phyloP scores from a whole-genome alignment of 78 protist species.

The Capsaspora owczarzaki region DNA sequence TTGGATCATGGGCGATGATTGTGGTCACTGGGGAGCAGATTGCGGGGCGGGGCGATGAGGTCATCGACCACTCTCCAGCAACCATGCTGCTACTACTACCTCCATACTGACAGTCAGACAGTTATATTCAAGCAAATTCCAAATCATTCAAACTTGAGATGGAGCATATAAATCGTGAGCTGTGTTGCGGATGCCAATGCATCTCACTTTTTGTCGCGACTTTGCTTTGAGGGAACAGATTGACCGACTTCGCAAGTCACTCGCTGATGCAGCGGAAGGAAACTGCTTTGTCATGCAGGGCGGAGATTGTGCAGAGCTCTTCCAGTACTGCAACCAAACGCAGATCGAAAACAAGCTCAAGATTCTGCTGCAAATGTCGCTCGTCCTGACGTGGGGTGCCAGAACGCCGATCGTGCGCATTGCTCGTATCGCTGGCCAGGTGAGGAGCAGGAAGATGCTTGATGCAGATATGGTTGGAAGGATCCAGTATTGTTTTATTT shows the following conservation, averaged over 20 bases:
- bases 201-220: not conserved
- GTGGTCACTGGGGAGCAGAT: too few relatives aligned
- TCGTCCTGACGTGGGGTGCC: slow-evolving; percentile 25
- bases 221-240: not conserved
- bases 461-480: too few relatives aligned
- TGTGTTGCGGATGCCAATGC: not conserved
- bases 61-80: too few relatives aligned
- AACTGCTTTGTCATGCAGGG: slow-evolving; percentile 55
- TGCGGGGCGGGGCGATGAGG: too few relatives aligned
- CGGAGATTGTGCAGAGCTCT: slow-evolving; percentile 68
- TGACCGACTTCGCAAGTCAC: not conserved
- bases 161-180: too few relatives aligned
- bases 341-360: slow-evolving; percentile 32
- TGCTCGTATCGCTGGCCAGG: slow-evolving; percentile 61
- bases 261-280: slow-evolving; percentile 35
- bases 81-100: too few relatives aligned
- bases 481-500: too few relatives aligned
- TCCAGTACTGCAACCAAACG: slow-evolving; percentile 28
- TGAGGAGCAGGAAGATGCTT: not conserved
- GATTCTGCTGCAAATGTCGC: slow-evolving; percentile 48
- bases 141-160: too few relatives aligned
- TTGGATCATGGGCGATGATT: too few relatives aligned
- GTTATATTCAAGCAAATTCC: too few relatives aligned
- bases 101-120: too few relatives aligned
- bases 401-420: slow-evolving; percentile 46